A percentile compares a stretch with the other conserved stretches of the same genome.
phyloP scores from a whole-genome alignment of 2,329 filamentous ascomycete genomes.

The Colletotrichum sp. region DNA sequence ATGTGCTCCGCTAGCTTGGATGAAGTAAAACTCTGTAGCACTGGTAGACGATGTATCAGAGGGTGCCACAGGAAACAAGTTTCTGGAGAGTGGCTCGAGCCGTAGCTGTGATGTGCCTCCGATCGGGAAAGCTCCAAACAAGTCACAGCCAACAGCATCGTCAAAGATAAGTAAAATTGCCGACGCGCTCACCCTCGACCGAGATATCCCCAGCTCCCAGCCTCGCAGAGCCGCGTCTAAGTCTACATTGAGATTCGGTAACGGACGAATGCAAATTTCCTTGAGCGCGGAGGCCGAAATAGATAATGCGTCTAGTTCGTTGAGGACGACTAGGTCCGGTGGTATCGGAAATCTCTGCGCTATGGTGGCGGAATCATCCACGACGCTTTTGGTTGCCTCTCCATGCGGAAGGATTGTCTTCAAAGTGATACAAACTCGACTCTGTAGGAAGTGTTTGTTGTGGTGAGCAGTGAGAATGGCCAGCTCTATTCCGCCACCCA shows the following conservation, averaged over 20 bases:
- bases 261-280: neutral
- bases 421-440: neutral
- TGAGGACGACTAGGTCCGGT: neutral
- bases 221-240: neutral
- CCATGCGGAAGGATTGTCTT: neutral
- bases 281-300: neutral
- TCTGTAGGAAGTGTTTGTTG: neutral
- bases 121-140: neutral
- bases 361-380: neutral
- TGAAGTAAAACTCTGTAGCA: neutral
- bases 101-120: neutral
- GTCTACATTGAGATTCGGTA: neutral
- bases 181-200: neutral
- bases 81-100: neutral
- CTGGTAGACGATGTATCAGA: neutral
- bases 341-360: neutral
- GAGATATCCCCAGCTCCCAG: neutral
- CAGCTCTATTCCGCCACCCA: neutral
- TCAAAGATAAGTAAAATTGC: neutral
- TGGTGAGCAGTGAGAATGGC: neutral
- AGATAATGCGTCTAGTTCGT: neutral
- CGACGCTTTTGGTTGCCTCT: neutral
- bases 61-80: neutral
- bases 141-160: neutral
- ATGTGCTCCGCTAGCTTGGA: neutral